Base-by-base conservation (phyloP, 345 rosid genomes). In the Brassica nigra region DNA sequence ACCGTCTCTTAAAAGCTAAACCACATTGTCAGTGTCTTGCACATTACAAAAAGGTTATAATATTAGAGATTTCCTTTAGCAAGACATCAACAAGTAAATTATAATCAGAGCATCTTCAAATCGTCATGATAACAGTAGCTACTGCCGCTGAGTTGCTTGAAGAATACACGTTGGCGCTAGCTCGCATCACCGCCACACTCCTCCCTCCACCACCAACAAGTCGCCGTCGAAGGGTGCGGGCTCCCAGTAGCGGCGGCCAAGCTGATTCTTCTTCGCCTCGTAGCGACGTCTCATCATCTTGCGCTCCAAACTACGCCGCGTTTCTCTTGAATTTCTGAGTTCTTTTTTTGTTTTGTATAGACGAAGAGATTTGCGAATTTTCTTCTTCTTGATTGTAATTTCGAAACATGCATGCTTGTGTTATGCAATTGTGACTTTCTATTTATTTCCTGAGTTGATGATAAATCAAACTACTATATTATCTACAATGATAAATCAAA, bases 131-230 rank as follows among this genome's bases (percentile, higher is more conserved):
- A 66, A 77, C 78, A 23, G 81, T 81, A 49, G 71, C 84, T 10
- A 81, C 77, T 6, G 81, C 81, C 1, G 84, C 84, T 6, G 84
- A 81, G 84, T 77, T 81, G 65, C 81, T 81, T 57, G 84, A 76
- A 62, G 84, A 81, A 73, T 81, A 77, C 75, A 81, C 84, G 75
- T 74, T 34, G 71, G 84, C 81, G 23, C 78, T 81, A 2, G 67
- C 81, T 61, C 81, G 84, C 30, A 77, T 81, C 66, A 81, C 81
- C 33, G 78, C 78, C 52, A 77, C 73, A 23, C 66, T 81, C 8
- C 81, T 81, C 30, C 81, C 81, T 62, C 12, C 37, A 39, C 84
- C 67, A 66, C 81, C 75, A 6, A 68, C 66, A 58, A 67, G 67
- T 77, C 81, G 78, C 18, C 78, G 81, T 10, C 78, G 71, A 14